Conservation (phyloP, 2,329 filamentous ascomycete species). For the Colletotrichum sansevieriae region DNA sequence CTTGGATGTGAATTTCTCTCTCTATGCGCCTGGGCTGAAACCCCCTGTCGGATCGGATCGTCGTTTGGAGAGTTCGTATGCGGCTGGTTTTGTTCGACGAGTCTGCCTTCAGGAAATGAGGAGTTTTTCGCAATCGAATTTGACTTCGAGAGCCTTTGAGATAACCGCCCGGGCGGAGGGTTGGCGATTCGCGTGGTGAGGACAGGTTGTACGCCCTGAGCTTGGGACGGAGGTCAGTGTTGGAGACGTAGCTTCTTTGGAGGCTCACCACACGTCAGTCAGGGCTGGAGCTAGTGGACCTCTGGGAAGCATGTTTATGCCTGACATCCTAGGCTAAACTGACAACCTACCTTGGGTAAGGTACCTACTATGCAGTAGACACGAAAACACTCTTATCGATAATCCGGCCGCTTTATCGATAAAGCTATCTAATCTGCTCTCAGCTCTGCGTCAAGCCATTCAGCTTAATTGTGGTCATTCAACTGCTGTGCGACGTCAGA, state of each 20-base stretch:
- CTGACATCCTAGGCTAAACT: neutral
- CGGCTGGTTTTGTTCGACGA: too few species aligned
- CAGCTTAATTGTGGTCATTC: neutral
- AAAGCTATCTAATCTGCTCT: conserved; percentile 7
- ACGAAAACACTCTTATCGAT: neutral
- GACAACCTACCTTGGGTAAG: too few species aligned
- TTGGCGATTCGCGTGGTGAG: conserved; percentile 29
- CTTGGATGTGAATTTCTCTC: too few species aligned
- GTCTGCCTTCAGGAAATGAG: neutral
- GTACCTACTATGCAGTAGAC: too few species aligned
- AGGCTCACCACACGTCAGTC: conserved; percentile 37
- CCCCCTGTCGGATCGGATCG: too few species aligned
- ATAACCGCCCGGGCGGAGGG: conserved; percentile 15
- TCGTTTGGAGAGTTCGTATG: too few species aligned
- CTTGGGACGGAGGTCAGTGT: conserved; percentile 20
- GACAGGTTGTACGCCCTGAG: conserved; percentile 32
- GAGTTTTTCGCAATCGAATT: neutral
- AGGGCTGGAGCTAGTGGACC: conserved; percentile 33
- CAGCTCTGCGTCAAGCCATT: neutral
- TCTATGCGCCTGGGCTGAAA: neutral
- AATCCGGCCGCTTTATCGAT: neutral
- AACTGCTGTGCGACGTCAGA: neutral
- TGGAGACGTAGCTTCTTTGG: conserved; percentile 42
- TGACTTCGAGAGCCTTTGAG: conserved; percentile 1
- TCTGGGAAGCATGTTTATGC: neutral